A percentile compares a stretch with the other conserved stretches of the same genome.
phyloP scores from a whole-genome alignment of 2,329 filamentous ascomycete species.

The Thielaviopsis ethacetica region DNA sequence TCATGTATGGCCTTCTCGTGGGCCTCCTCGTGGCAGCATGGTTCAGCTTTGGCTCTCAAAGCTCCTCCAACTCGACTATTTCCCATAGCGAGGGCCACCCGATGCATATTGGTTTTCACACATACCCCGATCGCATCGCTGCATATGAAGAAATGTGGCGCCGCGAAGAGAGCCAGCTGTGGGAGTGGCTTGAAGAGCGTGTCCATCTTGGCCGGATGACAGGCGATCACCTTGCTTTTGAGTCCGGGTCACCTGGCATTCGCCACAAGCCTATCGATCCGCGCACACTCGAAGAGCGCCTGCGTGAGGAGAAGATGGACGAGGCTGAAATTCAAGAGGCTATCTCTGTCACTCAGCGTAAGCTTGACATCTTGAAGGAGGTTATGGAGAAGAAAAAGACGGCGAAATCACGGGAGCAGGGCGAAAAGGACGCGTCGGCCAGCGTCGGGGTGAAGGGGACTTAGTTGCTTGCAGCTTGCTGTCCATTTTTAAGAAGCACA shows the following conservation, averaged over 20 bases:
- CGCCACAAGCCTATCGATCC: conserved; percentile 34
- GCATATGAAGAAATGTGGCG: conserved; percentile 92
- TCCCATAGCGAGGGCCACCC: conserved; percentile 16
- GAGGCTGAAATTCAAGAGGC: conserved; percentile 63
- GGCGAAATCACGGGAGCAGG: not conserved
- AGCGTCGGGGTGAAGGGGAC: not conserved
- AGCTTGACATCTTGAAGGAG: conserved; percentile 57
- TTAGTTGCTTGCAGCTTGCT: not conserved
- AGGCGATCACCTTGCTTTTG: conserved; percentile 21
- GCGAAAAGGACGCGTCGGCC: not conserved
- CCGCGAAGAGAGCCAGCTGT: conserved; percentile 71
- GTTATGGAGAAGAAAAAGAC: conserved; percentile 45
- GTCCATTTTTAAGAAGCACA: not conserved
- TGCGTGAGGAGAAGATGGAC: conserved; percentile 45
- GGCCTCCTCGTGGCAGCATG: conserved; percentile 59
- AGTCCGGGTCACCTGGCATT: conserved; percentile 11
- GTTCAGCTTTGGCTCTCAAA: conserved; percentile 43
- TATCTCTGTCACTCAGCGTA: conserved; percentile 74
- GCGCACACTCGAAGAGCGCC: conserved; percentile 41
- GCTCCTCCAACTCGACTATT: conserved; percentile 20
- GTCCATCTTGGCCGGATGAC: conserved; percentile 51
- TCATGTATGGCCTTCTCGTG: conserved; percentile 59
- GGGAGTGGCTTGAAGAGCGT: conserved; percentile 85
- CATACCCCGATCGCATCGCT: conserved; percentile 49
- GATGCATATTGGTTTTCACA: conserved; percentile 22